Base-by-base conservation (phyloP, 2,329 filamentous ascomycete species). In the Teratosphaeria epicoccoides region DNA sequence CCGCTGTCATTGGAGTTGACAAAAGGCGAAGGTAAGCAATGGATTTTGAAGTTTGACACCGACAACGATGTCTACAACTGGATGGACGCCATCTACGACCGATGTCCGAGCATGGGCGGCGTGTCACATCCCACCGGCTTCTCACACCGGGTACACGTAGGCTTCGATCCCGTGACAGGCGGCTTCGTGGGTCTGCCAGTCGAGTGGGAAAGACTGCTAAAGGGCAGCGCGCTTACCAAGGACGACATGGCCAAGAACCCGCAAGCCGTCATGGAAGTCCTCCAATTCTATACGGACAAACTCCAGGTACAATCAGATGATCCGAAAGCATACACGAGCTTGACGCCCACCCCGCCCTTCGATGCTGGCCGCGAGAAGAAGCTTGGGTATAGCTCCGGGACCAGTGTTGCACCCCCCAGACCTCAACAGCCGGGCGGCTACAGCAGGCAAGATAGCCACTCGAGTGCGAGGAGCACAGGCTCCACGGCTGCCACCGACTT, bases 121-220 rank as follows among this genome's bases (percentile, higher is more conserved):
- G 93, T 98, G 52, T 96, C 91, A 72, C 96, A 97, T 70, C 93
- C 93, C 5, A 97, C 93, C 59, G 96, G 97, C 74, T 98, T 98
- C 73, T 89, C 87, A 23, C 93, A 98, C 68, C 86, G 90, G 46
- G 90, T 98, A 23, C 93, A 98, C 68, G 93, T 98, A 59, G 93
- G 93, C 54, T 98, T 97, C 66, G 93, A 98, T 67, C 89, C 91
- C 24, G 85, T 89, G 62, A 95, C 88, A 2, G 93, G 93, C 57
- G 89, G 93, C 60, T 98, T 98, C 64, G 88, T 95, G 46, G 93
- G 93, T 37, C 71, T 98, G 60, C 93, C 93, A 1, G 84, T 88
- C 4, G 93, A 98, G 74, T 98, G 93, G 93, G 93, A 95, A 66
- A 94, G 94, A 70, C 78, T 98, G 49, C 78, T 98, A 59, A 97